Evolutionary conservation across 2,329 filamentous ascomycete genomes (phyloP).

Genomic region (Fusarium humuli): DNA sequence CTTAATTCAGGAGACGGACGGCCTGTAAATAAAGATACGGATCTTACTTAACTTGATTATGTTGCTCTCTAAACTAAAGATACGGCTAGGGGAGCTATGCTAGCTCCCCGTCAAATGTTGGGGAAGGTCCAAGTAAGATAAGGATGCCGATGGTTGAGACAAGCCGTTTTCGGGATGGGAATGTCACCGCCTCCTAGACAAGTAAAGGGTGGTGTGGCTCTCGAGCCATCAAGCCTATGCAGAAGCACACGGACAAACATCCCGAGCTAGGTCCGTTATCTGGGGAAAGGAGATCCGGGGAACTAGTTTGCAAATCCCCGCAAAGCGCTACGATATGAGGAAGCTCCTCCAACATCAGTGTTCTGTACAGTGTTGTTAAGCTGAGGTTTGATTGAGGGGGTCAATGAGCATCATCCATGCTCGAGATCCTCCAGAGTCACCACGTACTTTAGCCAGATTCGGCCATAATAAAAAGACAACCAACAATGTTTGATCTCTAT

Average conservation of each 20-base stretch:
- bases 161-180: conserved; percentile 4
- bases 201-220: conserved; percentile 34
- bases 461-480: neutral
- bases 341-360: conserved; percentile 13
- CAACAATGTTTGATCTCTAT: neutral
- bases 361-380: neutral
- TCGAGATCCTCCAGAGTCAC: neutral
- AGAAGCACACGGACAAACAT: conserved; percentile 11
- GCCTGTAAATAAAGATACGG: conserved; percentile 7
- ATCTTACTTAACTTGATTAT: conserved; percentile 1
- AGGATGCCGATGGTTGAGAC: neutral
- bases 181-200: conserved; percentile 13
- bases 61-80: conserved; percentile 10
- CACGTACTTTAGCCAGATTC: neutral
- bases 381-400: conserved; percentile 2
- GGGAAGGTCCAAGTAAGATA: conserved; percentile 4
- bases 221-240: conserved; percentile 13
- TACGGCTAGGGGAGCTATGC: conserved; percentile 10
- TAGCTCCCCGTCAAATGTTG: conserved; percentile 9
- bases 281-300: conserved; percentile 38
- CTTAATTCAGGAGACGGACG: neutral
- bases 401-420: conserved; percentile 8
- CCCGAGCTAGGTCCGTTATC: conserved; percentile 31
- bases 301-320: conserved; percentile 32
- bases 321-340: conserved; percentile 24